Evolutionary conservation across 2,329 filamentous ascomycete genomes (phyloP).

Genomic region (Pestalotiopsis fici): DNA sequence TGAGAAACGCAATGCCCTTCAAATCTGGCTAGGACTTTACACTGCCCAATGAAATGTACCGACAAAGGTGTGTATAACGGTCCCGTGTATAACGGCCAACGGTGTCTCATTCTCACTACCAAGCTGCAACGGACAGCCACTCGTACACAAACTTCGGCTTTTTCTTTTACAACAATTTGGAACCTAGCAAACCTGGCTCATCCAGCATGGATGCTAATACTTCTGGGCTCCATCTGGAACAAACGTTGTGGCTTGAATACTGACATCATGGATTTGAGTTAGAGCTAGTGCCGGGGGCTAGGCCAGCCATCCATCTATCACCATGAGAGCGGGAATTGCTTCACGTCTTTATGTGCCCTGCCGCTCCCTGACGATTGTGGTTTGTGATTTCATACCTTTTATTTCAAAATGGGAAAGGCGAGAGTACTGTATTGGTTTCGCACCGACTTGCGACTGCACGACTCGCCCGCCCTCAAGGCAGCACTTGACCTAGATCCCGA

Average conservation of each 20-base stretch:
- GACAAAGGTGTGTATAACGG: neutral
- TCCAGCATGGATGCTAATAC: neutral
- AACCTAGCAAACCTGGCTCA: too few species aligned
- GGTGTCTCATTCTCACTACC: neutral
- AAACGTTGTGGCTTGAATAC: constrained; percentile 6
- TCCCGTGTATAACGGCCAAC: too few species aligned
- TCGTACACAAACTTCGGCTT: neutral
- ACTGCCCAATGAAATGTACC: too few species aligned
- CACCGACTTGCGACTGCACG: constrained; percentile 76
- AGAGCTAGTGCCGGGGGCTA: neutral
- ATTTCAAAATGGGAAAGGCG: constrained; percentile 34
- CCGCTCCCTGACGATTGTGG: neutral
- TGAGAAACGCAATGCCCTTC: too few species aligned
- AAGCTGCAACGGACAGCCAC: neutral
- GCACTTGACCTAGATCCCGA: constrained; percentile 70
- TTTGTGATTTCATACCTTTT: neutral
- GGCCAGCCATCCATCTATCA: neutral
- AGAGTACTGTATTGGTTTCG: constrained; percentile 78
- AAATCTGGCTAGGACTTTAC: too few species aligned
- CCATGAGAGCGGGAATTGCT: neutral
- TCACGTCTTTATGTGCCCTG: neutral
- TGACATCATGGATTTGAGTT: constrained; percentile 22
- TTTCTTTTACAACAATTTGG: neutral
- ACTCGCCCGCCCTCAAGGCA: constrained; percentile 72
- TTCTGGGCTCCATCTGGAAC: neutral